These are phyloP conservation scores for Globisporangium orthogonon DNA, from an alignment of 352 stramenopile genomes.

Conservation along the genomic window DNA sequence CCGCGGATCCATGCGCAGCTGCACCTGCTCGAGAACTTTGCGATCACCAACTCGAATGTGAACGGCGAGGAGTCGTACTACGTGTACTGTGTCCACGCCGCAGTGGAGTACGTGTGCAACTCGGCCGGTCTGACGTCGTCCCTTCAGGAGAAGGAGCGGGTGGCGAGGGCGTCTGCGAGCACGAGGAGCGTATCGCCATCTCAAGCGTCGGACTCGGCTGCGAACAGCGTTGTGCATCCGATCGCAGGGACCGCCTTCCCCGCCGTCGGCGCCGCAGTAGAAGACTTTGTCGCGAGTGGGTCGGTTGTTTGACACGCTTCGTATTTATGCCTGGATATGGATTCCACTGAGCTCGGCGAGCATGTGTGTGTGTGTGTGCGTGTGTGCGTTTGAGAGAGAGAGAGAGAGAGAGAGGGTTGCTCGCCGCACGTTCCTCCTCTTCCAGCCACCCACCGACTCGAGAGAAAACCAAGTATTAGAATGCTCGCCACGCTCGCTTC, in stretches of 20 bases:
- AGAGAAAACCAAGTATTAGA: too few relatives aligned
- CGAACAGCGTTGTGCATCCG: background rate
- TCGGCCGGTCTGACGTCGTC: constrained; percentile 19
- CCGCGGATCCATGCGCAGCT: constrained; percentile 74
- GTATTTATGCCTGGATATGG: background rate
- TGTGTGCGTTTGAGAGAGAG: too few relatives aligned
- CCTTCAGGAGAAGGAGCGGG: background rate
- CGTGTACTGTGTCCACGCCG: constrained; percentile 82
- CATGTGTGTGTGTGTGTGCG: too few relatives aligned
- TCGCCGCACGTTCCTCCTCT: too few relatives aligned
- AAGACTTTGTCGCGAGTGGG: background rate
- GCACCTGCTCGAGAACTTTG: constrained; percentile 78
- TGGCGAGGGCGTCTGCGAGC: background rate
- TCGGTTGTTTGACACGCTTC: background rate
- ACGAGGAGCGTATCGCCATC: background rate
- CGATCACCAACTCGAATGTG: constrained; percentile 69
- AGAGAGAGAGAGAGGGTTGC: too few relatives aligned
- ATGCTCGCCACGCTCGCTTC: too few relatives aligned
- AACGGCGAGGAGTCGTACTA: constrained; percentile 89
- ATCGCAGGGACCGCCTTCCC: background rate
- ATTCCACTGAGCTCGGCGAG: background rate
- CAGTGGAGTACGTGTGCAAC: constrained; percentile 83
- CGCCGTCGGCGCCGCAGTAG: background rate
- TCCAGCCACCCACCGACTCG: too few relatives aligned
- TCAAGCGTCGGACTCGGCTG: background rate